A percentile compares a stretch with the other conserved stretches of the same genome.
Conservation (phyloP, 257 asterid genomes). For the Craterostigma plantagineum region DNA sequence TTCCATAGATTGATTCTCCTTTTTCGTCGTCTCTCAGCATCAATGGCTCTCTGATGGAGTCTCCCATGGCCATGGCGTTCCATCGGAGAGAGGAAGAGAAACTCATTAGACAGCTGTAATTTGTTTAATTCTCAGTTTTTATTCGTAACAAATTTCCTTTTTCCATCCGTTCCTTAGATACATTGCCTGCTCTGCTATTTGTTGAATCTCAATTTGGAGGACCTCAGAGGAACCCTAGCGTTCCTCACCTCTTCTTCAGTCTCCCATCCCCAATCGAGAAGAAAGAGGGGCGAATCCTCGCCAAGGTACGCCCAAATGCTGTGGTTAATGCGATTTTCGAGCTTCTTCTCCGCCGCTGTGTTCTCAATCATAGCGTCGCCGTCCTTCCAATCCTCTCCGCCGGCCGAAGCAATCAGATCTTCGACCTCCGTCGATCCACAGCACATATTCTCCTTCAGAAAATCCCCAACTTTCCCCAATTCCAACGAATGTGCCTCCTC, state of each 20-base stretch:
- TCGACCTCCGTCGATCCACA: slow-evolving; percentile 21
- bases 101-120: too few relatives aligned
- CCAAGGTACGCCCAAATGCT: slow-evolving; percentile 29
- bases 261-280: slow-evolving; percentile 18
- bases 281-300: slow-evolving; percentile 11
- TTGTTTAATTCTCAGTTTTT: too few relatives aligned
- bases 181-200: too few relatives aligned
- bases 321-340: slow-evolving; percentile 59
- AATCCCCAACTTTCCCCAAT: slow-evolving; percentile 46
- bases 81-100: slow-evolving; percentile 12
- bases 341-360: slow-evolving; percentile 65
- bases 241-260: slow-evolving; percentile 23
- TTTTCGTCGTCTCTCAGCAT: too few relatives aligned
- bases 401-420: slow-evolving; percentile 86
- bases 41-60: slow-evolving; percentile 15
- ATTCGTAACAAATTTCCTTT: too few relatives aligned
- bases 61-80: slow-evolving; percentile 31
- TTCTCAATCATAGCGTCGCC: slow-evolving; percentile 57
- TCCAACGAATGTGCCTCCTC: slow-evolving; percentile 35
- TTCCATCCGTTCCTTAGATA: too few relatives aligned
- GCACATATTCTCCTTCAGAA: slow-evolving; percentile 32
- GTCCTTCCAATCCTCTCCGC: slow-evolving; percentile 72
- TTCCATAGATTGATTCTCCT: too few relatives aligned
- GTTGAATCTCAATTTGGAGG: slow-evolving; percentile 19
- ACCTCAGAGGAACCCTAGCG: slow-evolving; percentile 28